phyloP scores from a whole-genome alignment of 225 moss, liverwort and hornwort species.

The Lunularia cruciata region DNA sequence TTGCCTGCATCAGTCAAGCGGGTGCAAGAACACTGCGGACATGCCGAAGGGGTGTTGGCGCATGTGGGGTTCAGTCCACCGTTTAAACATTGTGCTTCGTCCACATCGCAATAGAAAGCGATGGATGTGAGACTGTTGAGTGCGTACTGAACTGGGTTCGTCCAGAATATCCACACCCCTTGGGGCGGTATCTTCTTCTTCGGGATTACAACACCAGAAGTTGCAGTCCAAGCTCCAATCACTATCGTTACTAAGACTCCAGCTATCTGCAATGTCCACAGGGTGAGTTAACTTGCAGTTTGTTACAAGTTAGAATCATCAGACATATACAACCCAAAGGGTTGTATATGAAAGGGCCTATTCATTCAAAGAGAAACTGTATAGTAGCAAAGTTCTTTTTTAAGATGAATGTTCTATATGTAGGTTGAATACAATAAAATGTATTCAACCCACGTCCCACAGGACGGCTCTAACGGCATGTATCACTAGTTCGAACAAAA shows the following conservation, averaged over 20 bases:
- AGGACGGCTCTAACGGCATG: too few relatives aligned
- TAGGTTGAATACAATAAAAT: too few relatives aligned
- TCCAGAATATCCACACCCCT: constrained; percentile 84
- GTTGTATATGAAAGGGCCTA: too few relatives aligned
- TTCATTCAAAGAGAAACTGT: too few relatives aligned
- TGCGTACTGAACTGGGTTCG: constrained; percentile 83
- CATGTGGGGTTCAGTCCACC: constrained; percentile 63
- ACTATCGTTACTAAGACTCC: constrained; percentile 62
- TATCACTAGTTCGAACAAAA: too few relatives aligned
- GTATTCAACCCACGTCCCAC: too few relatives aligned
- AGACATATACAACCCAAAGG: background rate
- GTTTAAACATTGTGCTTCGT: constrained; percentile 55
- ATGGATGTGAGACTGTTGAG: constrained; percentile 63
- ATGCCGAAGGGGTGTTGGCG: constrained; percentile 41
- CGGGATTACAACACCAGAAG: constrained; percentile 73
- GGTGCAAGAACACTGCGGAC: constrained; percentile 64
- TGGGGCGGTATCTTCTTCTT: constrained; percentile 58
- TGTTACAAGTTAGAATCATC: too few relatives aligned
- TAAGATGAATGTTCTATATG: too few relatives aligned
- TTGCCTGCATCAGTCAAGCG: constrained; percentile 56
- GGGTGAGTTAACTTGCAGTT: background rate
- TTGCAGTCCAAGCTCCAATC: constrained; percentile 82
- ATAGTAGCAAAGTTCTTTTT: too few relatives aligned
- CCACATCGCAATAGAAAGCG: constrained; percentile 76
- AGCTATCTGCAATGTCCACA: constrained; percentile 32